Conservation (phyloP, 2,329 filamentous ascomycete genomes). For the Pseudofabraea citricarpa region DNA sequence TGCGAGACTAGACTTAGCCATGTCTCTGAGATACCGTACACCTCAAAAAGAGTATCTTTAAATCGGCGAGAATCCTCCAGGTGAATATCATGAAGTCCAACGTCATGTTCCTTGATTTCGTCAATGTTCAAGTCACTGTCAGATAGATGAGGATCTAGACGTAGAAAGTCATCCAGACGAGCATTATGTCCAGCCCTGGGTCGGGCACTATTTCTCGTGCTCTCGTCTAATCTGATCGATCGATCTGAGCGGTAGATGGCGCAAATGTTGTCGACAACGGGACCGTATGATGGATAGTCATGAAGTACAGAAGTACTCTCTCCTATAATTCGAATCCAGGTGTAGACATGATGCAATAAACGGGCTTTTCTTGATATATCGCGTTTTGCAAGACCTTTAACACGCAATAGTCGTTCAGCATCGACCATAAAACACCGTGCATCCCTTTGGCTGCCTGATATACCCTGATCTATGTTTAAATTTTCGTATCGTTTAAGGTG, state of each 20-base stretch:
- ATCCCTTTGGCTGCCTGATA: slow-evolving; percentile 21
- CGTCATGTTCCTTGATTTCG: slow-evolving; percentile 29
- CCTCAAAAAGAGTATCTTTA: slow-evolving; percentile 32
- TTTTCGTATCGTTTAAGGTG: background rate
- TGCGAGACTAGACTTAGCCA: slow-evolving; percentile 39
- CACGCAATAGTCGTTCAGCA: slow-evolving; percentile 30
- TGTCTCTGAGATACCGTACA: slow-evolving; percentile 38
- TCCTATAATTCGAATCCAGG: slow-evolving; percentile 32
- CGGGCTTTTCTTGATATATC: slow-evolving; percentile 32
- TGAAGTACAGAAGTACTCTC: slow-evolving; percentile 31
- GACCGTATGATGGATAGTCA: slow-evolving; percentile 4
- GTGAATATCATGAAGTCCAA: slow-evolving; percentile 5
- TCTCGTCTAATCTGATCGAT: slow-evolving; percentile 4
- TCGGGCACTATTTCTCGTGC: slow-evolving; percentile 11
- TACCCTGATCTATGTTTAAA: background rate
- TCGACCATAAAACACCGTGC: slow-evolving; percentile 32
- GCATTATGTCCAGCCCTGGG: slow-evolving; percentile 15
- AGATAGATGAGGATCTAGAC: slow-evolving; percentile 26
- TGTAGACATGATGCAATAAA: slow-evolving; percentile 35
- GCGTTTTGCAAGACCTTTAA: slow-evolving; percentile 30
- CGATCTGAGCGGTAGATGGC: slow-evolving; percentile 11
- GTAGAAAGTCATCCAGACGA: slow-evolving; percentile 34
- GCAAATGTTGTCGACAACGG: slow-evolving; percentile 16
- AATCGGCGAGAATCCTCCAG: slow-evolving; percentile 11
- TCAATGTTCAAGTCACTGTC: slow-evolving; percentile 35